Conservation (phyloP, 2,329 filamentous ascomycete genomes). For the Cladosporium sp. region DNA sequence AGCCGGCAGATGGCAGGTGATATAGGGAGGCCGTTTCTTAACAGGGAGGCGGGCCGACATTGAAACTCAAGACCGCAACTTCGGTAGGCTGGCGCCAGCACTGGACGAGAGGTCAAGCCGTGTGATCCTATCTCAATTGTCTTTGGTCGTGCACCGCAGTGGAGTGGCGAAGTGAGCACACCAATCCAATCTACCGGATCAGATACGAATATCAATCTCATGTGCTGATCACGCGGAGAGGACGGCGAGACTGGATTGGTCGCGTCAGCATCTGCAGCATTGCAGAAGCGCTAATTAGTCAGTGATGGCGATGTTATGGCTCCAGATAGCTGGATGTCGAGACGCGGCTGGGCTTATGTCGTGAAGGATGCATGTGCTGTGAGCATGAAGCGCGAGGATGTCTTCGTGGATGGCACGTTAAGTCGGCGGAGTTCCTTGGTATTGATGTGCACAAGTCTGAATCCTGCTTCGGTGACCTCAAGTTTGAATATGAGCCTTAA, state of each 20-base stretch:
- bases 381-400: too few relatives aligned
- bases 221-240: conserved; percentile 7
- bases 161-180: not conserved
- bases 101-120: not conserved
- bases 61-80: conserved; percentile 5
- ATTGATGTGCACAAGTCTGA: too few relatives aligned
- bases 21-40: conserved; percentile 11
- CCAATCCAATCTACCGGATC: not conserved
- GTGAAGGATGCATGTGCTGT: too few relatives aligned
- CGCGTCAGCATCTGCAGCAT: not conserved
- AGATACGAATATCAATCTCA: not conserved
- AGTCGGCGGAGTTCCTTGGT: too few relatives aligned
- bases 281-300: not conserved
- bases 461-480: too few relatives aligned
- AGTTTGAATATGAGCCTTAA: too few relatives aligned
- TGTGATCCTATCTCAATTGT: not conserved
- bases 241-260: not conserved
- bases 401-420: too few relatives aligned
- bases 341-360: too few relatives aligned
- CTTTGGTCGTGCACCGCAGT: not conserved
- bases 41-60: conserved; percentile 8
- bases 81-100: not conserved
- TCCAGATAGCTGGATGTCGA: too few relatives aligned
- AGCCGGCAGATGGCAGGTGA: not conserved
- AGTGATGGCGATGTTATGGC: not conserved